Evolutionary conservation across 495 filamentous ascomycete species (phyloP), one percentile per base, ranked within the genome.

Genomic region (Penicillium macrosclerotiorum): DNA sequence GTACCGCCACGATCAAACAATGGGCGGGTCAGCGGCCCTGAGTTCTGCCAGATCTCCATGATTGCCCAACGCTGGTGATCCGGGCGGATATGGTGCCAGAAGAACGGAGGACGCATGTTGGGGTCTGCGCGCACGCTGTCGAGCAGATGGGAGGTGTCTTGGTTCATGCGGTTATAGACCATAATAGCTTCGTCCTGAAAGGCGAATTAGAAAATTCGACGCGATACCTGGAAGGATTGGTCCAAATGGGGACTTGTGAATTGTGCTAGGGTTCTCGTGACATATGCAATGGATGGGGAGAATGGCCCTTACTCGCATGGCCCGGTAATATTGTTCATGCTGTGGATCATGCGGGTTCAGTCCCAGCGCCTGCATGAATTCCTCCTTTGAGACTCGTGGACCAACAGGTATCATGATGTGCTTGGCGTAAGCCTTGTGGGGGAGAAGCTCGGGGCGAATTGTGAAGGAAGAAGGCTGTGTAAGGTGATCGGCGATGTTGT

Each of bases 151-250:
- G 67, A 58, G 5, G 60, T 64, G 27, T 69, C 64, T 54, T 59
- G 52, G 40, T 76, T 68, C 44, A 75, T 55, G 30, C 38, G 51
- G 42, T 71, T 69, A 58, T 75, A 77, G 38, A 71, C 60, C 13
- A 51, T 45, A 42, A 75, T 74, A 29, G 74, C 69, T 65, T 75
- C 73, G 31, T 72, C 71, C 74, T 77, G 47, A 16, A 3, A n/a
- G n/a, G n/a, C n/a, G n/a, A n/a, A n/a, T n/a, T n/a, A n/a, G n/a
- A n/a, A n/a, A n/a, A n/a, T n/a, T n/a, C n/a, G n/a, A n/a, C n/a
- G n/a, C n/a, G n/a, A n/a, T n/a, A n/a, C n/a, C n/a, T n/a, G n/a
- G n/a, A n/a, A n/a, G n/a, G n/a, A n/a, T 12, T 32, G 3, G 39
- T 49, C 42, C 35, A 18, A 24, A 16, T 35, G 9, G 29, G 7